phyloP scores from a whole-genome alignment of 2,329 filamentous ascomycete species.

The Colletotrichum filicis region DNA sequence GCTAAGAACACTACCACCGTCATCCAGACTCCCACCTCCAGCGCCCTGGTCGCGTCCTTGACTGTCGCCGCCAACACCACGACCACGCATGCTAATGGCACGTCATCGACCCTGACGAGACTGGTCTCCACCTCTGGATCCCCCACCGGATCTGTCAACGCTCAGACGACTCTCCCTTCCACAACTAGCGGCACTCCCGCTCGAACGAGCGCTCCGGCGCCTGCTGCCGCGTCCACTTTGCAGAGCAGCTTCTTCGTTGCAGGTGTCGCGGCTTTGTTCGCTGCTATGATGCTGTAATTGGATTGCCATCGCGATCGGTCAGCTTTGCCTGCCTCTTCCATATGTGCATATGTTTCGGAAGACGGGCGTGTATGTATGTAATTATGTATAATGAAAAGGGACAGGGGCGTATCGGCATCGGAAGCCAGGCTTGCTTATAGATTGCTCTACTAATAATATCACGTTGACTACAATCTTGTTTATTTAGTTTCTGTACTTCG shows the following conservation, averaged over 20 bases:
- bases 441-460: slow-evolving; percentile 10
- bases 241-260: slow-evolving; percentile 12
- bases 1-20: background rate
- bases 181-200: slow-evolving; percentile 48
- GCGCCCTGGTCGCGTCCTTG: background rate
- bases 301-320: background rate
- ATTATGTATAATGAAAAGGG: background rate
- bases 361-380: background rate
- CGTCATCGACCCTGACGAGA: slow-evolving; percentile 40
- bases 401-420: background rate
- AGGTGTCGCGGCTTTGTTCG: slow-evolving; percentile 20
- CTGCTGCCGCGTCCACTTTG: slow-evolving; percentile 1
- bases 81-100: slow-evolving; percentile 47
- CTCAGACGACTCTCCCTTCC: slow-evolving; percentile 36
- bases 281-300: slow-evolving; percentile 24
- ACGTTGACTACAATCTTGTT: background rate
- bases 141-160: slow-evolving; percentile 40
- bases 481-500: too few relatives aligned
- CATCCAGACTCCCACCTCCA: background rate
- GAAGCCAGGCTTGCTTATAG: background rate
- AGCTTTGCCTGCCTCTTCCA: background rate
- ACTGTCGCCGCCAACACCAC: slow-evolving; percentile 10
- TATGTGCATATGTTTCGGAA: slow-evolving; percentile 3
- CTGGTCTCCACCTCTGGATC: background rate
- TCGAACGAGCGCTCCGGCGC: background rate